Conservation (phyloP, 1,139 yeast species). For the Taphrina betulina region DNA sequence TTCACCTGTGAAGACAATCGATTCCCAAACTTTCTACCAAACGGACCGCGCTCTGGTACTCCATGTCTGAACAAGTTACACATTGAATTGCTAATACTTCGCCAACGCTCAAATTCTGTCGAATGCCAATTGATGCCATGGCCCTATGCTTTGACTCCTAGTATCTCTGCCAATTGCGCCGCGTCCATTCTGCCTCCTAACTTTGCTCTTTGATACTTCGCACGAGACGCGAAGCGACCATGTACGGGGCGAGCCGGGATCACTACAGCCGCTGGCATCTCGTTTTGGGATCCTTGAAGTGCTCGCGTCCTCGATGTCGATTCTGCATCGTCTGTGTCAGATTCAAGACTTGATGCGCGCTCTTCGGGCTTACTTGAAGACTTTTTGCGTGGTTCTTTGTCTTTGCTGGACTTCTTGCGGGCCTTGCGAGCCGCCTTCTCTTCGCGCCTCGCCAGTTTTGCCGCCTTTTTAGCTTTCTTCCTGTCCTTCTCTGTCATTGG, state of each 20-base stretch:
- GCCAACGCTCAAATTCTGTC: too few species aligned
- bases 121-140: too few species aligned
- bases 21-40: too few species aligned
- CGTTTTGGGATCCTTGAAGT: neutral
- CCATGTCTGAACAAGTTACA: too few species aligned
- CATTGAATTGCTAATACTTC: too few species aligned
- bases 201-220: slow-evolving; percentile 32
- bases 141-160: slow-evolving; percentile 30
- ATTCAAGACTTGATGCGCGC: neutral
- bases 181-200: slow-evolving; percentile 26
- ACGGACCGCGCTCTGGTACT: too few species aligned
- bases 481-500: neutral
- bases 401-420: slow-evolving; percentile 1
- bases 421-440: slow-evolving; percentile 22
- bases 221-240: slow-evolving; percentile 33
- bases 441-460: slow-evolving; percentile 12
- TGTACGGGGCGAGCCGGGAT: slow-evolving; percentile 6
- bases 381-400: neutral
- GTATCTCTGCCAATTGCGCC: slow-evolving; percentile 25
- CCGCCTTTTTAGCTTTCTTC: slow-evolving; percentile 8
- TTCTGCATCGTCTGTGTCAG: neutral
- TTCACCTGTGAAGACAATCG: too few species aligned
- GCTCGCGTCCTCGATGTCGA: neutral
- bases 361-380: neutral
- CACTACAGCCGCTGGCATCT: slow-evolving; percentile 7